Evolutionary conservation across 2,329 filamentous ascomycete species (phyloP).

Genomic region (Alternaria conjuncta): DNA sequence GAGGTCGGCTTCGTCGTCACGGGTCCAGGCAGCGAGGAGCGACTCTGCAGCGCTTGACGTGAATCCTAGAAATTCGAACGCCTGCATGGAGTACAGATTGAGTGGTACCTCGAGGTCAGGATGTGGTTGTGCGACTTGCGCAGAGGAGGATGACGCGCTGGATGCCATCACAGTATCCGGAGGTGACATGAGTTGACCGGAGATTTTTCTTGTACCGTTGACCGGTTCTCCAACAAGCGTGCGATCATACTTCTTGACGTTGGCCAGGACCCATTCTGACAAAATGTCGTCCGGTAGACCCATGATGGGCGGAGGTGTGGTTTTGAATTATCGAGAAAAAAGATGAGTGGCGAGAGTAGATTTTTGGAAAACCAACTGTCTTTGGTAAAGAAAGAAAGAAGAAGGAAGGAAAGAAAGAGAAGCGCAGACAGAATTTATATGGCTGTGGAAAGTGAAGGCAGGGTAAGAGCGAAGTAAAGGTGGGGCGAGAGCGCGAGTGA

Average conservation of each 20-base stretch:
- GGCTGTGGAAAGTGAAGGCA: background rate
- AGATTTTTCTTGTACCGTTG: background rate
- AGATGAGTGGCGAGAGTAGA: background rate
- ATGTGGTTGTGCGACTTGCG: rapidly evolving
- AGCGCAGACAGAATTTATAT: background rate
- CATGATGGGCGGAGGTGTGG: background rate
- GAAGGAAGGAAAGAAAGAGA: background rate
- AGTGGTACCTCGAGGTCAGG: background rate
- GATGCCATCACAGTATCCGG: background rate
- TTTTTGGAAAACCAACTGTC: background rate
- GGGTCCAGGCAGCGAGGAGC: background rate
- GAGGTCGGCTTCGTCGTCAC: background rate
- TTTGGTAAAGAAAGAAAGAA: background rate
- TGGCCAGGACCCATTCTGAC: background rate
- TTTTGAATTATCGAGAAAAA: background rate
- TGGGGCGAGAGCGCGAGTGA: background rate
- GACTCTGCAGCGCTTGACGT: background rate
- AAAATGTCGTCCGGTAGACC: background rate
- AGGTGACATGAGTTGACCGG: background rate
- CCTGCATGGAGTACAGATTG: background rate
- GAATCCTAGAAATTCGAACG: background rate
- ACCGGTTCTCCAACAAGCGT: background rate
- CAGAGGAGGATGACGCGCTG: background rate
- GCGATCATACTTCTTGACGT: background rate
- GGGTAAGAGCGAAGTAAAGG: background rate